Conservation (phyloP, 2,329 filamentous ascomycete genomes). For the Hypocrella siamensis region DNA sequence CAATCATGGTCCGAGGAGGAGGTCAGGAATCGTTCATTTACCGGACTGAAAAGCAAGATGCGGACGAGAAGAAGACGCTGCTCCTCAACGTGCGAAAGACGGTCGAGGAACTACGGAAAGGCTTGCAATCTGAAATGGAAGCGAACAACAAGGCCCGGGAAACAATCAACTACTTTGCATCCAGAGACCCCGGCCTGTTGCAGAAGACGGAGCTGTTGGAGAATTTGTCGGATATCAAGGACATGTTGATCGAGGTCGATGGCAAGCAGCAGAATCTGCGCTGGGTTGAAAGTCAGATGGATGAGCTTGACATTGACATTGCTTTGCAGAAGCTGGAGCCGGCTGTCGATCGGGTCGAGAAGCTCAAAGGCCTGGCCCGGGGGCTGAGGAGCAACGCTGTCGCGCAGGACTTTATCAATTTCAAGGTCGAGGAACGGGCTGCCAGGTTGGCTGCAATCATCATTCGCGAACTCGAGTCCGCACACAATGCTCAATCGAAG, state of each 20-base stretch:
- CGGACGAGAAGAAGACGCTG: conserved; percentile 62
- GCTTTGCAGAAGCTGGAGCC: conserved; percentile 79
- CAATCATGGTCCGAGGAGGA: conserved; percentile 75
- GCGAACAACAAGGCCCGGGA: conserved; percentile 73
- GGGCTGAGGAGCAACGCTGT: conserved; percentile 72
- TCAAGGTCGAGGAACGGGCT: conserved; percentile 79
- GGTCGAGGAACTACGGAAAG: conserved; percentile 79
- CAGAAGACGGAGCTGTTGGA: conserved; percentile 72
- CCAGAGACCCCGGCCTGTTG: conserved; percentile 58
- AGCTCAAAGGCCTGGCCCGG: conserved; percentile 62
- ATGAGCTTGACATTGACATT: conserved; percentile 91
- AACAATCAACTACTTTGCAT: conserved; percentile 73
- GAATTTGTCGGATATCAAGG: conserved; percentile 61
- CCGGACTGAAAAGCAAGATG: conserved; percentile 69
- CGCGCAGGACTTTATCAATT: conserved; percentile 82
- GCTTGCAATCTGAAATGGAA: conserved; percentile 71
- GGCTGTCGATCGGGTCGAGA: conserved; percentile 72
- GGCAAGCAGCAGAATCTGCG: conserved; percentile 92
- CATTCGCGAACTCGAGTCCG: conserved; percentile 60
- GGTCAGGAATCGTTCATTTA: conserved; percentile 91
- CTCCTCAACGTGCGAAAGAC: conserved; percentile 85
- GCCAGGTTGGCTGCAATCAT: conserved; percentile 61
- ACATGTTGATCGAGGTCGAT: conserved; percentile 88
- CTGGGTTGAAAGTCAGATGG: conserved; percentile 90
- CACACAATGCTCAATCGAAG: conserved; percentile 59